Evolutionary conservation across 2,329 filamentous ascomycete genomes (phyloP).

Genomic region (Trichoderma atroviride): DNA sequence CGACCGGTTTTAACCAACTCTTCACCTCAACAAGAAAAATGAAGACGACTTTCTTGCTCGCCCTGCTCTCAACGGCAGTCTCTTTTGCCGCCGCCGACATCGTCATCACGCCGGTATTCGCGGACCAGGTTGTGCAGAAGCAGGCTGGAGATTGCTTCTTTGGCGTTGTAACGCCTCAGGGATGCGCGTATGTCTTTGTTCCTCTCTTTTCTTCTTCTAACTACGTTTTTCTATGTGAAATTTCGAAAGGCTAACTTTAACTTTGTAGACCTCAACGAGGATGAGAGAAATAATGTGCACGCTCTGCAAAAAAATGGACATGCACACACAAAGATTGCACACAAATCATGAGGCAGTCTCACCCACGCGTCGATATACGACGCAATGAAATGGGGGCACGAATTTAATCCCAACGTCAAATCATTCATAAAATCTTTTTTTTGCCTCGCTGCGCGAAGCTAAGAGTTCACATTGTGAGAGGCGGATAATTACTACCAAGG

Average conservation of each 20-base stretch:
- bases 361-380: not conserved
- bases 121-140: conserved; percentile 55
- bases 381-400: not conserved
- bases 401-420: not conserved
- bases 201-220: not conserved
- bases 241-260: not conserved
- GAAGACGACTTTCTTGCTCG: conserved; percentile 37
- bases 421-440: too few relatives aligned
- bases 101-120: conserved; percentile 56
- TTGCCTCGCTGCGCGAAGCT: conserved; percentile 14
- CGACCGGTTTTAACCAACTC: not conserved
- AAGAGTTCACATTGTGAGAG: not conserved
- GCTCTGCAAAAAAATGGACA: too few relatives aligned
- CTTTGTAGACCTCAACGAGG: not conserved
- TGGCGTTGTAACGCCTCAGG: conserved; percentile 58
- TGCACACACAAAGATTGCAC: too few relatives aligned
- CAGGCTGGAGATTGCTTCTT: conserved; percentile 56
- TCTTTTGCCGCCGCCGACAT: conserved; percentile 56
- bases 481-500: not conserved
- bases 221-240: too few relatives aligned
- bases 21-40: conserved; percentile 30
- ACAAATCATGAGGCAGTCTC: not conserved
- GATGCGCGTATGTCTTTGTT: conserved; percentile 55
- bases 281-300: too few relatives aligned
- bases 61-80: conserved; percentile 48